Evolutionary conservation across 768 basidiomycete species (phyloP), one percentile per base, ranked within the genome.

Genomic region (Agaricus subrufescens): DNA sequence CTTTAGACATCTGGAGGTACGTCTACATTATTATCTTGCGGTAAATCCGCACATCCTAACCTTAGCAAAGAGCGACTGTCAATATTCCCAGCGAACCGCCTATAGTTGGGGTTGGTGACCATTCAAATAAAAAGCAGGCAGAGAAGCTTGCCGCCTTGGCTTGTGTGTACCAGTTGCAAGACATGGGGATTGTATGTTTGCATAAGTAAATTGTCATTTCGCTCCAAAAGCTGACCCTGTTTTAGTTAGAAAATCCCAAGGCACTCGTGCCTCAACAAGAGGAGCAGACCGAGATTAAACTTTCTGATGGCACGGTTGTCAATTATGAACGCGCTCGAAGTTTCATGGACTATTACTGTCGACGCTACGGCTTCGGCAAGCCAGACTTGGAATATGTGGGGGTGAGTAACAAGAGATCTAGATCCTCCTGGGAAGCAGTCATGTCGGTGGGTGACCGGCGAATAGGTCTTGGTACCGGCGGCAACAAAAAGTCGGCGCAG

Each of bases 261-360:
- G 71, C 69, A 54, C 57, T 69, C 4, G 64, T 62, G 15, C 62
- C 66, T 15, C 61, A 58, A 26, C 60, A 58, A 48, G 37, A 56
- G 26, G 64, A 66, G 23, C 48, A 46, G 29, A 66, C 60, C 0
- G 65, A 69, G 27, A 58, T 68, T 37, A 58, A 59, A 8, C 73
- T 94, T 10, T 81, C 85, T 2, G 87, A 93, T 63, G 83, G 84
- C 26, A 77, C 82, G 10, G 63, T 71, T 23, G 80, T 94, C 59
- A 73, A 73, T 6, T 86, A 86, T 50, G 89, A 91, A 50, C 79
- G 80, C 50, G 92, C 93, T 3, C 83, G 87, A 48, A 83, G 81
- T 58, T 98, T 98, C 75, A 94, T 97, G 87, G 94, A 95, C 60
- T 98, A 89, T 68, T 98, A 98, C 64, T 96, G 94, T 66, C 81